These are phyloP conservation scores for Begonia masoniana DNA, from an alignment of 306 rosid species.

Conservation along the genomic window DNA sequence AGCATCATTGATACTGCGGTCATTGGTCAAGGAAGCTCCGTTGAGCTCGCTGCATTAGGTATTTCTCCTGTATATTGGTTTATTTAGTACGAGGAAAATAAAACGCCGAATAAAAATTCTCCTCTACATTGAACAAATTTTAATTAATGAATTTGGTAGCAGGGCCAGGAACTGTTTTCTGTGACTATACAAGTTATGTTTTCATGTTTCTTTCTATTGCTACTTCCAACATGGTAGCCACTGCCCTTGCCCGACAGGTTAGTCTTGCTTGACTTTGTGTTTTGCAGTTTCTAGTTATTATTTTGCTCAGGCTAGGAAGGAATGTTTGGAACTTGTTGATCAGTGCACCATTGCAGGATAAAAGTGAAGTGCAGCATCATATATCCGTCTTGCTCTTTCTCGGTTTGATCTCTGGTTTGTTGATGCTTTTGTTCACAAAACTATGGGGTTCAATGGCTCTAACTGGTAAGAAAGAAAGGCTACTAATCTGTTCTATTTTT, in stretches of 20 bases:
- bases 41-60: conserved; percentile 95
- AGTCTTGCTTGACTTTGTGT: conserved; percentile 2
- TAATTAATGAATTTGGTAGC: conserved; percentile 4
- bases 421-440: conserved; percentile 63
- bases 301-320: neutral
- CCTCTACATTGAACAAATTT: neutral
- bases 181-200: conserved; percentile 58
- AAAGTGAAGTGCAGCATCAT: conserved; percentile 71
- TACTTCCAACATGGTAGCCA: conserved; percentile 93
- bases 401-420: conserved; percentile 68
- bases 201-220: conserved; percentile 94
- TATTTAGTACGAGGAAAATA: neutral
- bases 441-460: conserved; percentile 58
- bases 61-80: conserved; percentile 1
- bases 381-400: conserved; percentile 61
- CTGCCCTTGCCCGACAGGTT: conserved; percentile 77
- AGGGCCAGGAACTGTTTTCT: conserved; percentile 87
- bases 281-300: neutral
- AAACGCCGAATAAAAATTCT: neutral
- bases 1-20: conserved; percentile 82
- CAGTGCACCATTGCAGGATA: conserved; percentile 38
- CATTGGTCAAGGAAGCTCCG: conserved; percentile 79
- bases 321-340: conserved; percentile 7
- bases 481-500: too few relatives aligned
- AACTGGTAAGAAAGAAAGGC: conserved; percentile 38